Evolutionary conservation across 345 rosid species (phyloP).

Genomic region (Moricandia moricandioides): DNA sequence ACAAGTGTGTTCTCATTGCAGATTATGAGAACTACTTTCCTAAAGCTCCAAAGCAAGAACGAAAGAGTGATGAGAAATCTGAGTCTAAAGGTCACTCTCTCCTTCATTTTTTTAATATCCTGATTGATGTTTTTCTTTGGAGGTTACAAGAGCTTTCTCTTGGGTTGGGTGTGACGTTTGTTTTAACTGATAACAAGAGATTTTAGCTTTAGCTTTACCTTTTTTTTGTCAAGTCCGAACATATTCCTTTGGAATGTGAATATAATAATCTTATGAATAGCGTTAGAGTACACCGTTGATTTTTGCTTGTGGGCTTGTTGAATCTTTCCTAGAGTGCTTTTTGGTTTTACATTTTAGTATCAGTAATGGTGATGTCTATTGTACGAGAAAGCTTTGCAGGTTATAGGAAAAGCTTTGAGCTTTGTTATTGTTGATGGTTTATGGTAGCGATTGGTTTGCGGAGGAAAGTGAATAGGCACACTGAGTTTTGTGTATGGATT

Average conservation of each 20-base stretch:
- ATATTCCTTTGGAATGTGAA: neutral
- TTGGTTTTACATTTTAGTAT: neutral
- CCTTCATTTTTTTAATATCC: no score
- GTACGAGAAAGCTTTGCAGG: neutral
- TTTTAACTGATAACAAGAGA: no score
- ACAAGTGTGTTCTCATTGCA: slow-evolving; percentile 25
- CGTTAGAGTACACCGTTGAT: no score
- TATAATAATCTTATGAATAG: no score
- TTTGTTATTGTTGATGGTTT: neutral
- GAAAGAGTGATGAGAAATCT: no score
- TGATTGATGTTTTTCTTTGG: no score
- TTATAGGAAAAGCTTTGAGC: neutral
- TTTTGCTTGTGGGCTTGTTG: neutral
- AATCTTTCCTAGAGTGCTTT: neutral
- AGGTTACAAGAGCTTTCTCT: neutral
- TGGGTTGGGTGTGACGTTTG: no score
- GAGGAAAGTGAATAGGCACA: neutral
- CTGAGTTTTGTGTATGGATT: neutral
- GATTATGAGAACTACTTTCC: slow-evolving; percentile 54
- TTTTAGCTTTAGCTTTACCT: no score
- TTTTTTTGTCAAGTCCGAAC: no score
- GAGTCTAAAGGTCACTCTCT: no score
- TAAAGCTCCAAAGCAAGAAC: neutral
- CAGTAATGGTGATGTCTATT: neutral
- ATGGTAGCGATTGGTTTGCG: neutral